Evolutionary conservation across 805 yeast genomes (phyloP), one percentile per base, ranked within the genome.

Genomic region (Metschnikowia noctiluminum): DNA sequence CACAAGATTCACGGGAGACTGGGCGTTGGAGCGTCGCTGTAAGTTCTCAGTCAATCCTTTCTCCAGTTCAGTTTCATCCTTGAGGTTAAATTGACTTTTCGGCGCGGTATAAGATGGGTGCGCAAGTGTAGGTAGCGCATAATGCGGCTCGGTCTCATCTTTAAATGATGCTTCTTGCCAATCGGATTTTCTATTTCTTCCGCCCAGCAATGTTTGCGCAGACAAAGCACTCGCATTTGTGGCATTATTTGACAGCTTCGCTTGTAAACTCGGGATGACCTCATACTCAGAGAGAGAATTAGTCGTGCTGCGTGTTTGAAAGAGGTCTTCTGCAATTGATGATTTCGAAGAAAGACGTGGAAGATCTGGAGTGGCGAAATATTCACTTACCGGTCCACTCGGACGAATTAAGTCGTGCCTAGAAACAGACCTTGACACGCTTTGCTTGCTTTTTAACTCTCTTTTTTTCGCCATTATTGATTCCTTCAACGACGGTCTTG

Each of bases 401-500:
- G 48, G 43, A n/a, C 40, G 36, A 15, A 15, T 27, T 16, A 39
- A 16, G n/a, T 40, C 48, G 30, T 27, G 30, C 13, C 42, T 28
- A 2, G 69, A 58, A 21, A 34, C 49, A 6, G 53, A 34, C 3
- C 56, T 46, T 2, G 57, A 48, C 35, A 55, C 63, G 30, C 50
- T 46, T 49, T 59, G 64, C 38, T 53, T 60, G 9, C 49, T 41
- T 41, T 60, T 68, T 50, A 76, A 59, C 43, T 71, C 72, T 54
- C 69, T 64, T 57, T 73, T 68, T 45, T 69, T 73, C 2, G 79
- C 74, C 30, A 73, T 65, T 3, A 77, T 76, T 28, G 76, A 58
- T 28, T 77, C 82, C 49, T 70, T 72, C 38, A 79, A 62, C 0
- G 87, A 78, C 2, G 77, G 76, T 42, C 79, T 66, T 6, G 63